Percentiles rank a stretch among this genome's conserved stretches.
phyloP scores from a whole-genome alignment of 2,329 filamentous ascomycete genomes.

The Emericellopsis cladophorae region DNA sequence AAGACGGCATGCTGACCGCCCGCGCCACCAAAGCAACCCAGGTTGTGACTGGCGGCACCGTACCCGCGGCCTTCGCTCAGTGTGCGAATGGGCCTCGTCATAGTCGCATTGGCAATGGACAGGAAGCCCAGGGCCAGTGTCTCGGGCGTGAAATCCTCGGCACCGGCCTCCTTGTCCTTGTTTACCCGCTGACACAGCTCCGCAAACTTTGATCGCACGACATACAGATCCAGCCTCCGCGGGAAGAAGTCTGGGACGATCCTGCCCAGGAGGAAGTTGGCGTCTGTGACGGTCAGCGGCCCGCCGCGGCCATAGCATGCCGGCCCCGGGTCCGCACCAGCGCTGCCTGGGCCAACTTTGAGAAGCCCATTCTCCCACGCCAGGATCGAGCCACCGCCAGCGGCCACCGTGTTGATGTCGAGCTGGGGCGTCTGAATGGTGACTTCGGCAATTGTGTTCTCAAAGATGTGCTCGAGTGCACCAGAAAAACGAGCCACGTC shows the following conservation, averaged over 20 bases:
- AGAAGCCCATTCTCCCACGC: slow-evolving; percentile 61
- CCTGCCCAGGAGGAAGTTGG: slow-evolving; percentile 55
- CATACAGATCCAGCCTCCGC: slow-evolving; percentile 23
- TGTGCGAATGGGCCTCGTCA: slow-evolving; percentile 53
- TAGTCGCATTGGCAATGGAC: slow-evolving; percentile 61
- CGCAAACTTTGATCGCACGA: slow-evolving; percentile 25
- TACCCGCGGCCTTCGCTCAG: slow-evolving; percentile 15
- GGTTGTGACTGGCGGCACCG: slow-evolving; percentile 10
- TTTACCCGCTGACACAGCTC: slow-evolving; percentile 19
- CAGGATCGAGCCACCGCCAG: slow-evolving; percentile 37
- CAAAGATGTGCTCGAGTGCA: slow-evolving; percentile 59
- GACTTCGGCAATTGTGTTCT: slow-evolving; percentile 43
- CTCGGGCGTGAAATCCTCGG: slow-evolving; percentile 8
- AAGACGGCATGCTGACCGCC: slow-evolving; percentile 16
- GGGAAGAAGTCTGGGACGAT: slow-evolving; percentile 51
- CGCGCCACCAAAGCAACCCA: slow-evolving; percentile 12
- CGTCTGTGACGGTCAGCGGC: slow-evolving; percentile 60
- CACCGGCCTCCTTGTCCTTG: slow-evolving; percentile 8
- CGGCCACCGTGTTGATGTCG: slow-evolving; percentile 56
- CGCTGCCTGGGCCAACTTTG: slow-evolving; percentile 59
- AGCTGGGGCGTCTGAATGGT: slow-evolving; percentile 36
- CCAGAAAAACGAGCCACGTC: slow-evolving; percentile 62
- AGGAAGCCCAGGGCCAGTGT: slow-evolving; percentile 54
- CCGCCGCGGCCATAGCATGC: slow-evolving; percentile 61
- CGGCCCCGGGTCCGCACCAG: slow-evolving; percentile 58